Evolutionary conservation across 495 filamentous ascomycete genomes (phyloP), one percentile per base, ranked within the genome.

Genomic region (Aspergillus cavernicola): DNA sequence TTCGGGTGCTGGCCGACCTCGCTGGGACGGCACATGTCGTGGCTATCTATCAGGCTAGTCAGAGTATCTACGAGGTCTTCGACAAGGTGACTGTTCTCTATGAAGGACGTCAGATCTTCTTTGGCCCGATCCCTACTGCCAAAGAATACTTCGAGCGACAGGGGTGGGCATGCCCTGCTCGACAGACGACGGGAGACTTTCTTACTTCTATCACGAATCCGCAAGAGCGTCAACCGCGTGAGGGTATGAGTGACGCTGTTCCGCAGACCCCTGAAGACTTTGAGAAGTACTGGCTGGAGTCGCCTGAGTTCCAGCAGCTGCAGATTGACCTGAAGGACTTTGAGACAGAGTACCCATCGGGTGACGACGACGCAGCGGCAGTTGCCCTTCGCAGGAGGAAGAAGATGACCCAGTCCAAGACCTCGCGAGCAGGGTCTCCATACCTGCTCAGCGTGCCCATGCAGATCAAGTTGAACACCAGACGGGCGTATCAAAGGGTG

Each of bases 221-320:
- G 4, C 69, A 77, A 20, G 83, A 88, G 44, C 80, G 88, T 10
- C 71, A 75, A 20, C 68, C 84, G 36, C 75, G 79, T 1, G 54
- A 69, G 1, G 88, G 87, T 0, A 86, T 74, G 63, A 80, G 88
- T 48, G 65, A 76, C 28, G 70, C 73, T 39, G 82, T 87, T 5
- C 88, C 88, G 6, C 80, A 85, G 6, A 88, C 85, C 0, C 75
- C 86, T 0, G 80, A 84, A 31, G 87, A 90, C 23, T 87, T 90
- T 47, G 84, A 82, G 32, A 63, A 70, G 26, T 79, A 79, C 29
- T 88, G 80, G 76, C 76, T 75, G 50, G 75, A 72, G 22, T 84
- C 78, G 26, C 38, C 67, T 15, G 66, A 80, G 11, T 80, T 79
- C 53, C 66, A 75, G 31, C 60, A 64, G 15, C 61, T 83, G 0